A percentile compares a stretch with the other conserved stretches of the same genome.
Evolutionary conservation across 2,329 filamentous ascomycete genomes (phyloP).

Genomic region (Paecilomyces sp.): DNA sequence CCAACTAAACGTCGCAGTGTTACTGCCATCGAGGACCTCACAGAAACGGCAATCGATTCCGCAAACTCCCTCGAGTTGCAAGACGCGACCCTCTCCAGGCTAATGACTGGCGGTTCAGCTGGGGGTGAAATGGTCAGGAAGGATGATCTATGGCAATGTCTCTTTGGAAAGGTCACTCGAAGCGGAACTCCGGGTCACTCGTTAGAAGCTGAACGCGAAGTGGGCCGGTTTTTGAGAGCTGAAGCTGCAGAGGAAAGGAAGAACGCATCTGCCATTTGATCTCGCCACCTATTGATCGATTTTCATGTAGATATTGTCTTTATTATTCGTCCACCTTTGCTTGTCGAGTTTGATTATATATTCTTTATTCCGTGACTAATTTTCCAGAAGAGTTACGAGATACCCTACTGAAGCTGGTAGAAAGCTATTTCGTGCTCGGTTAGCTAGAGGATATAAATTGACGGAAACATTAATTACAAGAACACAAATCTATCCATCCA

Average conservation of each 20-base stretch:
- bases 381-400: background rate
- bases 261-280: slow-evolving; percentile 2
- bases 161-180: slow-evolving; percentile 59
- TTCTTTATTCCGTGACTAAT: background rate
- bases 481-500: no score
- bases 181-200: slow-evolving; percentile 11
- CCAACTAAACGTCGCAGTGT: slow-evolving; percentile 25
- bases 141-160: slow-evolving; percentile 78
- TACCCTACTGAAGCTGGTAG: background rate
- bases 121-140: slow-evolving; percentile 74
- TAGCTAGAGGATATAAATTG: background rate
- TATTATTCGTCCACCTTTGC: background rate
- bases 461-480: no score
- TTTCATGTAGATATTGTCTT: background rate
- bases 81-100: slow-evolving; percentile 59
- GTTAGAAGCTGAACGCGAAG: slow-evolving; percentile 32
- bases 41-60: slow-evolving; percentile 62
- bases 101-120: slow-evolving; percentile 63
- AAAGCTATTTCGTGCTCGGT: background rate
- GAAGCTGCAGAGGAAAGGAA: slow-evolving; percentile 48
- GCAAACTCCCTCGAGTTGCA: slow-evolving; percentile 82
- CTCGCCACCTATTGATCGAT: background rate
- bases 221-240: slow-evolving; percentile 45
- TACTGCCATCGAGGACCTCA: slow-evolving; percentile 27
- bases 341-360: background rate